Evolutionary conservation across 208 protist genomes (phyloP).

Genomic region (Leishmania braziliensis): DNA sequence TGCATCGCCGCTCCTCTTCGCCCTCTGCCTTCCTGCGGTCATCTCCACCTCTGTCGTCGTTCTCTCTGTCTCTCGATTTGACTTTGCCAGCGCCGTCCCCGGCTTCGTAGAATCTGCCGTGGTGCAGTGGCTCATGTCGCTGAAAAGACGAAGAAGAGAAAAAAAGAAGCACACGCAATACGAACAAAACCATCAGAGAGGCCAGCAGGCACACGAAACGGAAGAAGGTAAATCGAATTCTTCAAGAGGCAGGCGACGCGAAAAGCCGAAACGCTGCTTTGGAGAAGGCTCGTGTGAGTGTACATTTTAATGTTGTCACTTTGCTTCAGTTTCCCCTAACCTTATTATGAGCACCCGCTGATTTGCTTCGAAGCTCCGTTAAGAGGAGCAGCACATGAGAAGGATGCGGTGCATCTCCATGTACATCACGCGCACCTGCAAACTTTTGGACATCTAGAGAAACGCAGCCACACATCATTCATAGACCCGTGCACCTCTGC

Average conservation of each 20-base stretch:
- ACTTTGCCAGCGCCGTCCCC: not conserved
- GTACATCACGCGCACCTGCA: not conserved
- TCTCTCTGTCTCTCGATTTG: not conserved
- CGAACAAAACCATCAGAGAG: not conserved
- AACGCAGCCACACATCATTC: not conserved
- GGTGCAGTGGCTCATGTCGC: not conserved
- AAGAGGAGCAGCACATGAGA: not conserved
- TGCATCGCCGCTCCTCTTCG: not conserved
- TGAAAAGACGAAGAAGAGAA: not conserved
- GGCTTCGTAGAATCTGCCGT: not conserved
- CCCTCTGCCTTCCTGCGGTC: not conserved
- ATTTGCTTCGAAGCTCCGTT: not conserved
- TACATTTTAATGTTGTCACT: not conserved
- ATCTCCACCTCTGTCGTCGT: not conserved
- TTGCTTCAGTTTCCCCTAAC: not conserved
- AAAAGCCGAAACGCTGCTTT: too few relatives aligned
- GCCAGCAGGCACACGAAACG: not conserved
- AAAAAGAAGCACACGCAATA: not conserved
- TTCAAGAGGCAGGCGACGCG: not conserved
- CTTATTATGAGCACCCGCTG: too few relatives aligned
- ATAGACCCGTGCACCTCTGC: not conserved
- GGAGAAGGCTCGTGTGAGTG: not conserved
- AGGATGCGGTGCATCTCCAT: not conserved
- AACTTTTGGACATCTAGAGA: not conserved
- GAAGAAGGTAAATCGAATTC: not conserved